Base-by-base conservation (phyloP, 2,329 filamentous ascomycete genomes). In the Cladosporium sp. region DNA sequence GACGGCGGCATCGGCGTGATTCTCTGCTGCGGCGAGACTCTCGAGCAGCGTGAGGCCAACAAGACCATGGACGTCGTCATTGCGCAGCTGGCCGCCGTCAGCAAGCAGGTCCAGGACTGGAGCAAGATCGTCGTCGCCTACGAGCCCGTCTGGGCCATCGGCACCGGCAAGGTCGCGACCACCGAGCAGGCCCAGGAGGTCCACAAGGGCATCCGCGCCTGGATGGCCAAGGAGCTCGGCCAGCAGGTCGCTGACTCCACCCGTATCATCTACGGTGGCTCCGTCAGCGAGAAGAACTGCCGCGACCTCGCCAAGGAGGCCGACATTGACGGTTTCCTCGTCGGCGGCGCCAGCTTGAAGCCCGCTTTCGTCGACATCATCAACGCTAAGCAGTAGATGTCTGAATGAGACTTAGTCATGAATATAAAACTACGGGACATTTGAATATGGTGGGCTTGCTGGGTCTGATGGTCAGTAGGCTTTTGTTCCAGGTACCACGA, bases 271-370 rank as follows among this genome's bases (percentile, higher is more conserved):
- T 98, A 98, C 75, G 93, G 93, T 62, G 93, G 93, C 69, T 93
- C 87, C 66, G 93, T 98, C 66, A 95, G 81, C 70, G 93, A 95
- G 81, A 96, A 96, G 87, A 98, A 98, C 84, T 95, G 89, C 81
- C 82, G 79, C 68, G 92, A 97, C 60, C 82, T 98, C 66, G 84
- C 87, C 71, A 92, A 90, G 80, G 84, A 97, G 82, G 72, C 82
- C 59, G 93, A 98, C 74, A 95, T 98, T 72, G 93, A 98, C 73
- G 93, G 93, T 55, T 97, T 97, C 85, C 82, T 97, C 63, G 92
- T 97, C 62, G 92, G 92, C 61, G 92, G 92, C 74, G 92, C 92
- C 69, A 93, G 87, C 72, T 83, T 97, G 77, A 97, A 97, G 85
- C 92, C 92, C 69, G 91, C 89, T 61, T 96, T 86, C 67, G 79